A percentile compares a stretch with the other conserved stretches of the same genome.
Conservation (phyloP, 2,329 filamentous ascomycete genomes). For the Ophiostoma sp. region DNA sequence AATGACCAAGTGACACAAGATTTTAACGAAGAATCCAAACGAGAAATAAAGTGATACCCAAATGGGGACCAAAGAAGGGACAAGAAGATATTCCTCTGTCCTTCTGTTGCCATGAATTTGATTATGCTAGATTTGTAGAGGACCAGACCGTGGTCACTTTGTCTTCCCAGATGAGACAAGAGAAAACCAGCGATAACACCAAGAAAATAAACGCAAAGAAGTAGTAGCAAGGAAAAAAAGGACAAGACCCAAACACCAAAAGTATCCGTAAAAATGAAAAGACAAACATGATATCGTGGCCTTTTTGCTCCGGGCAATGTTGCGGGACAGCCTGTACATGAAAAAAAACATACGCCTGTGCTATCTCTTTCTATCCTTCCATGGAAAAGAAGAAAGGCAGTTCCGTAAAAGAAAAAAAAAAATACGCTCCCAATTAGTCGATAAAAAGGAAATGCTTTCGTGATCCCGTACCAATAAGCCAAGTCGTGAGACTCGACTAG, state of each 20-base stretch:
- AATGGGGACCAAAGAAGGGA: neutral
- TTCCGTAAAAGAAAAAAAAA: neutral
- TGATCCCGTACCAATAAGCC: neutral
- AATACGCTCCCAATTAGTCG: neutral
- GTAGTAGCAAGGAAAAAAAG: neutral
- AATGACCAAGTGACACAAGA: neutral
- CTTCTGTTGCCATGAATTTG: constrained; percentile 8
- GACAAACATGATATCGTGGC: constrained; percentile 5
- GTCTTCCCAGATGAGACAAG: constrained; percentile 11
- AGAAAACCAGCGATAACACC: neutral
- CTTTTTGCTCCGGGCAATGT: constrained; percentile 10
- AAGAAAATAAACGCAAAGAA: neutral
- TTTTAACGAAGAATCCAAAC: neutral
- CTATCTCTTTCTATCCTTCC: neutral
- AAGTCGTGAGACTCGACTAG: neutral
- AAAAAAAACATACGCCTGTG: neutral
- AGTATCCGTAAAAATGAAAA: neutral
- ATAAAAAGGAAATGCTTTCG: neutral
- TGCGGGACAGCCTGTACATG: constrained; percentile 8
- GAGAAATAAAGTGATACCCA: neutral
- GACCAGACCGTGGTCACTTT: neutral
- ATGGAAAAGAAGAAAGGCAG: neutral
- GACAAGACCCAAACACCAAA: neutral
- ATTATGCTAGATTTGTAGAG: neutral
- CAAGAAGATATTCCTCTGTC: neutral